Conservation (phyloP, 2,329 filamentous ascomycete genomes). For the Aspergillus pseudotamarii region DNA sequence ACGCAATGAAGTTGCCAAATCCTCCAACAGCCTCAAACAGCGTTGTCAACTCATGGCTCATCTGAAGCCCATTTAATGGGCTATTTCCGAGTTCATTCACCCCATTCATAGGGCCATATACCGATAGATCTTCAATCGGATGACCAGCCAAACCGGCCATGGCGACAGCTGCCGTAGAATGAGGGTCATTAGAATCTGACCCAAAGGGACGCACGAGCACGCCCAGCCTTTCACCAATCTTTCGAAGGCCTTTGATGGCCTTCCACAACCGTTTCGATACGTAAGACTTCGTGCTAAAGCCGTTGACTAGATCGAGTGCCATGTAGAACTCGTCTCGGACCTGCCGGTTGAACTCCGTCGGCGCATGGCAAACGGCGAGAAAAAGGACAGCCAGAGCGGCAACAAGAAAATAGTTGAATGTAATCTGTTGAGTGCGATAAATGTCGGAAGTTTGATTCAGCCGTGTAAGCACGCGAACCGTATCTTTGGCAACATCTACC, state of each 20-base stretch:
- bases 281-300: constrained; percentile 63
- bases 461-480: constrained; percentile 61
- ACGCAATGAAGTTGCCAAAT: constrained; percentile 46
- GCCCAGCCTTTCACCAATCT: constrained; percentile 64
- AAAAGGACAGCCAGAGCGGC: constrained; percentile 66
- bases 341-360: constrained; percentile 60
- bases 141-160: constrained; percentile 69
- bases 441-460: constrained; percentile 66
- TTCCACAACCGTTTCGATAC: constrained; percentile 66
- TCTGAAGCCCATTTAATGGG: constrained; percentile 62
- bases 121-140: constrained; percentile 59
- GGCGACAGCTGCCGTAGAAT: constrained; percentile 64
- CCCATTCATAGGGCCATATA: constrained; percentile 48
- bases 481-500: constrained; percentile 67
- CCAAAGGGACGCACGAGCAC: constrained; percentile 46
- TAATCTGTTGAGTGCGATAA: constrained; percentile 64
- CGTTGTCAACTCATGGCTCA: constrained; percentile 62
- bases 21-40: constrained; percentile 66
- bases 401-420: constrained; percentile 70
- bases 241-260: constrained; percentile 65
- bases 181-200: constrained; percentile 54
- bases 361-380: constrained; percentile 66
- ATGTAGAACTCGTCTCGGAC: constrained; percentile 70
- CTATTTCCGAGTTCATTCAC: constrained; percentile 52
- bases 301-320: constrained; percentile 65